Percentiles rank a stretch among this genome's conserved stretches.
Conservation (phyloP, 1,284 basidiomycete genomes). For the Cryptococcus sp. region DNA sequence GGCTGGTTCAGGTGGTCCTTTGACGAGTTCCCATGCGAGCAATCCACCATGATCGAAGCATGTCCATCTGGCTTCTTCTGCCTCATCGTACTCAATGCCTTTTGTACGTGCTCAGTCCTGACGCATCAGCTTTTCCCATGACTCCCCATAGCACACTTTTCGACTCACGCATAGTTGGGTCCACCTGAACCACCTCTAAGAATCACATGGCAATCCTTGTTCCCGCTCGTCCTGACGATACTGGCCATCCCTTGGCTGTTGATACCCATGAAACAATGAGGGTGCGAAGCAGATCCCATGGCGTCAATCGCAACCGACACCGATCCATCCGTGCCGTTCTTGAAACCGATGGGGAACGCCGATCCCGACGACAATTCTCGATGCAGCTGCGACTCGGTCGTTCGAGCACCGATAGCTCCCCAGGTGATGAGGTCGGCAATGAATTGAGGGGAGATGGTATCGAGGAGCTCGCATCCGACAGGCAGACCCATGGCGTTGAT, state of each 20-base stretch:
- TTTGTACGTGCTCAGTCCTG: slow-evolving; percentile 61
- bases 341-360: slow-evolving; percentile 65
- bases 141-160: too few relatives aligned
- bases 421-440: slow-evolving; percentile 93
- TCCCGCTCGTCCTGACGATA: slow-evolving; percentile 92
- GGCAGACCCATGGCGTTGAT: slow-evolving; percentile 79
- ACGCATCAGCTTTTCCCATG: neutral
- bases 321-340: slow-evolving; percentile 95
- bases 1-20: slow-evolving; percentile 91
- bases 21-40: slow-evolving; percentile 68
- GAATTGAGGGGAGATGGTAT: slow-evolving; percentile 69
- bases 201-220: slow-evolving; percentile 87
- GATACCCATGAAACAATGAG: slow-evolving; percentile 97
- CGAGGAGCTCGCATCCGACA: slow-evolving; percentile 78
- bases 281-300: slow-evolving; percentile 84
- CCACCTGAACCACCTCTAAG: slow-evolving; percentile 83
- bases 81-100: slow-evolving; percentile 62
- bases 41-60: slow-evolving; percentile 50
- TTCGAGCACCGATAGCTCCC: slow-evolving; percentile 95
- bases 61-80: slow-evolving; percentile 54
- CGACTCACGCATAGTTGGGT: slow-evolving; percentile 64
- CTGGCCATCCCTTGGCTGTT: slow-evolving; percentile 88
- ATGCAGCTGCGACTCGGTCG: slow-evolving; percentile 95
- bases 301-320: slow-evolving; percentile 82
- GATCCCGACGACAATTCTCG: slow-evolving; percentile 52